Evolutionary conservation across 441 rosid species (phyloP), one percentile per base, ranked within the genome.

Genomic region (Euphorbia schlechtendalii): DNA sequence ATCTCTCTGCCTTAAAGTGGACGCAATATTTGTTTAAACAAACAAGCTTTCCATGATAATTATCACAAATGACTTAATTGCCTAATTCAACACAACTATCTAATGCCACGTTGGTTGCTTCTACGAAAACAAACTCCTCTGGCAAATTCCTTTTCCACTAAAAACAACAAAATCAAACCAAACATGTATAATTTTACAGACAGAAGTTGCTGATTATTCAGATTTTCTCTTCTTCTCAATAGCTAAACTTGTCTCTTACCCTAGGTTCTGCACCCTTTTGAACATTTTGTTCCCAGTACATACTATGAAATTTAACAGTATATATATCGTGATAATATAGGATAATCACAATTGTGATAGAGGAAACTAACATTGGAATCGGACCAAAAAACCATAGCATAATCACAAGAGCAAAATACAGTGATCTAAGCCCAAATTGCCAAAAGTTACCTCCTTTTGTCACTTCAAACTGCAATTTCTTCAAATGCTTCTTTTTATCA

Each of bases 351-450:
- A 73, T 78, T 18, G 68, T 18, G 64, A 80, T 67, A 1, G 80
- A 80, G 68, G 79, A 73, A 71, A 59, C 73, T 69, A 77, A 80
- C 80, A 83, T 74, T 18, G 80, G 81, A 45, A 78, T 71, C 4
- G 86, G 83, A 41, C 86, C 84, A 22, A 83, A 83, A 57, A 78
- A 60, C 81, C 81, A 78, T 5, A 85, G 59, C 20, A 85, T 58
- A 66, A 78, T 55, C 51, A 27, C 63, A 28, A 78, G 74, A 45
- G 84, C 75, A 63, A 72, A 76, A 73, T 81, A 76, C 56, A 85
- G 70, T 22, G 84, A 76, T 41, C 74, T 68, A 4, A 76, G 64
- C 2, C 83, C 81, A 18, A 75, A 63, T 0, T 53, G 46, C 79
- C 79, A 81, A 45, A 68, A 77, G 24, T 46, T 27, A 45, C 72